A percentile compares a stretch with the other conserved stretches of the same genome.
Conservation (phyloP, 352 stramenopile species). For the Phytopythium aichiense region DNA sequence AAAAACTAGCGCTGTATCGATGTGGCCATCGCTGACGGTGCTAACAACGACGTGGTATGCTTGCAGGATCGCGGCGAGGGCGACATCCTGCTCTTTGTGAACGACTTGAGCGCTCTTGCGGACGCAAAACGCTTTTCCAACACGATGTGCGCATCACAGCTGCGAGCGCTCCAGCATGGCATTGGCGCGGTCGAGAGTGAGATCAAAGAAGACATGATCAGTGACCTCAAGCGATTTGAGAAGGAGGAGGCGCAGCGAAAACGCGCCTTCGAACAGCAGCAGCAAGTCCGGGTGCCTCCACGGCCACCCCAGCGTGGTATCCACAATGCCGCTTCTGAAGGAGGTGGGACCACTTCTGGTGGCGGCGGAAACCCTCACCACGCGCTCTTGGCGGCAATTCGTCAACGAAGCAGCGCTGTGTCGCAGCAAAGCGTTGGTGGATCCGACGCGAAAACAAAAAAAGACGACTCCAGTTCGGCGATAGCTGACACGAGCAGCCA, state of each 20-base stretch:
- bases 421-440: background rate
- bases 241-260: slow-evolving; percentile 35
- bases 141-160: slow-evolving; percentile 56
- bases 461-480: background rate
- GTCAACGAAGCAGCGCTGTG: slow-evolving; percentile 3
- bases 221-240: slow-evolving; percentile 49
- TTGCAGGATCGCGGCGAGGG: slow-evolving; percentile 61
- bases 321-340: background rate
- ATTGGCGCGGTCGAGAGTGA: slow-evolving; percentile 55
- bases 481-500: background rate
- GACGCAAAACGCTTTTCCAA: slow-evolving; percentile 73
- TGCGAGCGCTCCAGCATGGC: slow-evolving; percentile 39
- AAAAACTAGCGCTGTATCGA: background rate
- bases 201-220: slow-evolving; percentile 70
- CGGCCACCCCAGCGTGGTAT: too few species aligned
- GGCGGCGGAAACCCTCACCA: slow-evolving; percentile 8
- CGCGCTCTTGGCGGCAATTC: slow-evolving; percentile 16
- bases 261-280: slow-evolving; percentile 22
- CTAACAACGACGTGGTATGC: background rate
- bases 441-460: background rate
- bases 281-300: slow-evolving; percentile 1
- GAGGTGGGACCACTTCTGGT: background rate
- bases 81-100: slow-evolving; percentile 62
- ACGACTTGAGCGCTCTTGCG: slow-evolving; percentile 45
- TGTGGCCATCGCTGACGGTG: background rate